A percentile compares a stretch with the other conserved stretches of the same genome.
Conservation (phyloP, 306 rosid genomes). For the Dalbergia oliveri region DNA sequence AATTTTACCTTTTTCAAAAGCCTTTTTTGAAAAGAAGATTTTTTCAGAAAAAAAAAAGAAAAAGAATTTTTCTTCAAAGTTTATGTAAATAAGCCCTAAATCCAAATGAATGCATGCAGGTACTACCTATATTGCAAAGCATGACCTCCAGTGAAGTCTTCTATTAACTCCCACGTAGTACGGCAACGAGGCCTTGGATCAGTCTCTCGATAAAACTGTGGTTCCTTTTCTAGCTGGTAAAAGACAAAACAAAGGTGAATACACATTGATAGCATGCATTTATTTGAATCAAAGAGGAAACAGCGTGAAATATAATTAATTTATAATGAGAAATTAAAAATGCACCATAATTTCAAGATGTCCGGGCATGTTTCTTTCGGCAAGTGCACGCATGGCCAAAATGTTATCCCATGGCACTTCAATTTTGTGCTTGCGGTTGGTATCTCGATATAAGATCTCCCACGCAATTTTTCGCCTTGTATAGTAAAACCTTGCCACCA, state of each 20-base stretch:
- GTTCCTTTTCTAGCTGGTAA: background rate
- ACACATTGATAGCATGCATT: background rate
- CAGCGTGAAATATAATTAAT: background rate
- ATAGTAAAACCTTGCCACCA: slow-evolving; percentile 32
- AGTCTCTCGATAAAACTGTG: background rate
- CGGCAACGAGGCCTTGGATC: background rate
- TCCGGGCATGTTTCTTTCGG: slow-evolving; percentile 37
- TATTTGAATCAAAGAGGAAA: background rate
- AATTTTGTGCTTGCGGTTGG: slow-evolving; percentile 53
- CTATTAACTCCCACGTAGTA: background rate
- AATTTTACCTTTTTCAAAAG: no score
- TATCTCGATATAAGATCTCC: no score
- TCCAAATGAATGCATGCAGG: no score
- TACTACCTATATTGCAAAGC: background rate
- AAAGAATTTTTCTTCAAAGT: no score
- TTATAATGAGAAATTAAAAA: background rate
- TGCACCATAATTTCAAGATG: slow-evolving; percentile 39
- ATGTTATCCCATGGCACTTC: slow-evolving; percentile 52
- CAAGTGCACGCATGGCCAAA: slow-evolving; percentile 38
- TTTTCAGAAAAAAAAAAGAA: no score
- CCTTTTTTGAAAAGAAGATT: no score
- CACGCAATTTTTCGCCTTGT: slow-evolving; percentile 50
- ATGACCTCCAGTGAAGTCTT: slow-evolving; percentile 9
- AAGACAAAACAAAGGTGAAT: background rate
- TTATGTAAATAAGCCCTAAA: background rate